These are phyloP conservation scores for Hygrocybe coccinea DNA, from an alignment of 768 basidiomycete species.

Conservation along the genomic window DNA sequence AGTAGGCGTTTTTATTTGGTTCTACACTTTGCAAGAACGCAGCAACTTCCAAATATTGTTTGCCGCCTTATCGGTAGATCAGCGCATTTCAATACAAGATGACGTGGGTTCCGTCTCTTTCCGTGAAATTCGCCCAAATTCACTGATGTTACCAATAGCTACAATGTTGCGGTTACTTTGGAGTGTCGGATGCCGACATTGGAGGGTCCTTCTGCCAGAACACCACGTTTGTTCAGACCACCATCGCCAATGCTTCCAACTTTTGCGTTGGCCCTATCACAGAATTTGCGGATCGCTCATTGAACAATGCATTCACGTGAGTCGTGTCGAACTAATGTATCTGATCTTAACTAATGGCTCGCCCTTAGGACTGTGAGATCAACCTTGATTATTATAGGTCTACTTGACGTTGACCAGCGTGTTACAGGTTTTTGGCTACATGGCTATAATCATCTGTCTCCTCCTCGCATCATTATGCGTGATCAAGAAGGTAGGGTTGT, in stretches of 20 bases:
- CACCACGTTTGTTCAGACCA: constrained; percentile 36
- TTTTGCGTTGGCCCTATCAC: constrained; percentile 73
- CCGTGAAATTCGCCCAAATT: neutral
- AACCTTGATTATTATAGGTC: neutral
- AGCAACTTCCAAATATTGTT: constrained; percentile 61
- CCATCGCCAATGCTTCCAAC: constrained; percentile 36
- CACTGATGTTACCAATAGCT: constrained; percentile 41
- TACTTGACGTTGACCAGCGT: neutral
- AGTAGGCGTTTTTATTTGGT: constrained; percentile 76
- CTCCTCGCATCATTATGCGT: constrained; percentile 81
- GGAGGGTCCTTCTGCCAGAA: constrained; percentile 59
- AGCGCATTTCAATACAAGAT: constrained; percentile 64
- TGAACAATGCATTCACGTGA: constrained; percentile 83
- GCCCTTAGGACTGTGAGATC: constrained; percentile 41
- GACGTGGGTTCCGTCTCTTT: constrained; percentile 42
- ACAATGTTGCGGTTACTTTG: constrained; percentile 83
- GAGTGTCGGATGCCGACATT: constrained; percentile 53
- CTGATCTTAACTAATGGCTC: constrained; percentile 2
- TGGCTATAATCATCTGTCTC: constrained; percentile 69
- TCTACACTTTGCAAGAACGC: constrained; percentile 70
- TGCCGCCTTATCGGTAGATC: constrained; percentile 39
- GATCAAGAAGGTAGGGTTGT: constrained; percentile 63
- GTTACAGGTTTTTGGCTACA: constrained; percentile 70
- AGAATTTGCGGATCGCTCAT: constrained; percentile 58
- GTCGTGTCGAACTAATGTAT: constrained; percentile 26